These are phyloP conservation scores for Saccharomyces eubayanus DNA, from an alignment of 805 yeast species.

Conservation along the genomic window DNA sequence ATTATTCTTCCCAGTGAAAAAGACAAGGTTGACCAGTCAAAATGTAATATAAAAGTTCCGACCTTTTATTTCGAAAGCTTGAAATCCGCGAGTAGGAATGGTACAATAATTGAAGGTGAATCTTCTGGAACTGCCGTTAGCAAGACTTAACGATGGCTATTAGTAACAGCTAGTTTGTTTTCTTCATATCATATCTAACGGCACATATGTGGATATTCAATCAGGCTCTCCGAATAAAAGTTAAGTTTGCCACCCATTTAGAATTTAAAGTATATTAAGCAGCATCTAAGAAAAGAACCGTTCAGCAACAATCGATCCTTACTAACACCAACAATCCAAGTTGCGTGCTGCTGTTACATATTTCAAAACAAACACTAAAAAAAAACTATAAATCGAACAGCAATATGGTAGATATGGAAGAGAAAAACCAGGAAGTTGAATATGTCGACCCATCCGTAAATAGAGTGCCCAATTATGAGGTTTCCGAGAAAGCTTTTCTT, in stretches of 20 bases:
- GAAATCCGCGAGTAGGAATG: not conserved
- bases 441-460: constrained; percentile 24
- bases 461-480: constrained; percentile 69
- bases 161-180: not conserved
- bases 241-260: constrained; percentile 1
- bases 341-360: not conserved
- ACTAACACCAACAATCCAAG: not conserved
- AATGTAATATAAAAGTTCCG: not conserved
- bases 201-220: not conserved
- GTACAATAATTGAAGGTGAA: not conserved
- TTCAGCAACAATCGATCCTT: not conserved
- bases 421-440: constrained; percentile 17
- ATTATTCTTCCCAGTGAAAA: not conserved
- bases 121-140: not conserved
- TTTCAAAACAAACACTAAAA: not conserved
- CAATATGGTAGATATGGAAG: constrained; percentile 1
- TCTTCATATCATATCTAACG: not conserved
- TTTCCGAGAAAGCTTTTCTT: constrained; percentile 73
- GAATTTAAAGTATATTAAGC: not conserved
- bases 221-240: not conserved
- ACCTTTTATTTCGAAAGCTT: not conserved
- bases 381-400: not conserved
- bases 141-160: not conserved
- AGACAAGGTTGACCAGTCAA: not conserved
- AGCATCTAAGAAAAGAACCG: not conserved